A percentile compares a stretch with the other conserved stretches of the same genome.
Conservation (phyloP, 768 basidiomycete genomes). For the Butyriboletus loyo region DNA sequence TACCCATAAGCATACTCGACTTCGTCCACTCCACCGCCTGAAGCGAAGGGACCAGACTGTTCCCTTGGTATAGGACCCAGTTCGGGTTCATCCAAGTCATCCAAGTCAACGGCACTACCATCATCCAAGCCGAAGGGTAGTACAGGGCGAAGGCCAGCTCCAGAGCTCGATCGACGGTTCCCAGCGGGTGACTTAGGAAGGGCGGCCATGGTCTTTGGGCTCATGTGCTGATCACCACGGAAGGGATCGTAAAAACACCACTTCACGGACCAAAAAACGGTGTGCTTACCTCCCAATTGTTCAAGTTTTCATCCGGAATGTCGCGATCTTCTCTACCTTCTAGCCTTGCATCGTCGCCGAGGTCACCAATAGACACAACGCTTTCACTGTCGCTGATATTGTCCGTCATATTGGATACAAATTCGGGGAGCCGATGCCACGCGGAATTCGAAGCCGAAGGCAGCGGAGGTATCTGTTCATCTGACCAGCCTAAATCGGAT, state of each 20-base stretch:
- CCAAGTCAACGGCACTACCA: slow-evolving; percentile 64
- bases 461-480: slow-evolving; percentile 46
- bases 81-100: slow-evolving; percentile 71
- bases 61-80: slow-evolving; percentile 77
- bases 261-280: neutral
- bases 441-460: slow-evolving; percentile 46
- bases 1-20: slow-evolving; percentile 88
- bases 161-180: slow-evolving; percentile 77
- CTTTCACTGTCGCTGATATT: slow-evolving; percentile 94
- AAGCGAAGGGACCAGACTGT: slow-evolving; percentile 66
- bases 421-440: slow-evolving; percentile 81
- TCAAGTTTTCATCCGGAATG: slow-evolving; percentile 73
- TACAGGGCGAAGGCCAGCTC: slow-evolving; percentile 81
- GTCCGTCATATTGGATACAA: slow-evolving; percentile 79
- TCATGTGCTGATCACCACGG: slow-evolving; percentile 70
- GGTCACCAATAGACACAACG: slow-evolving; percentile 83
- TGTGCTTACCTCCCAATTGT: slow-evolving; percentile 88
- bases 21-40: slow-evolving; percentile 83
- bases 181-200: slow-evolving; percentile 89
- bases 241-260: neutral
- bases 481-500: slow-evolving; percentile 78
- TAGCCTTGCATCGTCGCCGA: slow-evolving; percentile 75
- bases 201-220: slow-evolving; percentile 91
- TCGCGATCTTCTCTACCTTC: slow-evolving; percentile 64
- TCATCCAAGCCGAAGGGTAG: slow-evolving; percentile 75